Base-by-base conservation (phyloP, 2,329 filamentous ascomycete genomes). In the Sporothrix sp. region DNA sequence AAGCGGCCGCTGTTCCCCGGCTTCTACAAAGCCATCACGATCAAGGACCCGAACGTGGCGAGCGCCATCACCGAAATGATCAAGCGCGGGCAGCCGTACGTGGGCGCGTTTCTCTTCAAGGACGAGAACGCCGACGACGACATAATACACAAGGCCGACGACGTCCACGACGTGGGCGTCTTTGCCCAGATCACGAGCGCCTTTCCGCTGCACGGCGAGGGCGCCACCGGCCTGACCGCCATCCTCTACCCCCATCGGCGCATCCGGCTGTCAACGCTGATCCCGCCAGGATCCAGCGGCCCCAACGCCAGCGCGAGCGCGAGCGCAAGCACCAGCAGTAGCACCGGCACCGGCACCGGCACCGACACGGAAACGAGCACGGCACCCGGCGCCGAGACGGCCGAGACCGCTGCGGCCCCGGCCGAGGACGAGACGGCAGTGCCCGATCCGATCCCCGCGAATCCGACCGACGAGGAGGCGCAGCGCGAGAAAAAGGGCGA, bases 1-100 rank as follows among this genome's bases (percentile, higher is more conserved):
- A 89, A 94, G 66, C 79, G 93, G 48, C 93, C 93, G 10, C 72
- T 98, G 11, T 98, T 97, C 68, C 93, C 93, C 1, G 93, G 93
- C 1, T 98, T 97, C 68, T 98, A 98, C 73, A 98, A 98, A 69
- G 91, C 93, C 9, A 93, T 98, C 59, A 98, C 91, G 3, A 95
- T 98, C 59, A 84, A 87, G 63, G 89, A 98, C 62, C 87, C 86
- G 16, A 86, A 93, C 59, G 93, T 98, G 32, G 85, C 90, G 13
- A 82, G 83, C 35, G 93, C 93, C 20, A 95, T 98, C 58, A 85
- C 90, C 52, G 94, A 98, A 64, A 93, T 95, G 76, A 87, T 97
- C 65, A 95, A 95, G 74, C 79, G 91, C 48, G 93, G 93, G 1
- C 94, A 98, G 66, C 94, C 91, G 21, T 98, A 98, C 61, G 88